Conservation (phyloP, 2,329 filamentous ascomycete genomes). For the Trichoderma sp. region DNA sequence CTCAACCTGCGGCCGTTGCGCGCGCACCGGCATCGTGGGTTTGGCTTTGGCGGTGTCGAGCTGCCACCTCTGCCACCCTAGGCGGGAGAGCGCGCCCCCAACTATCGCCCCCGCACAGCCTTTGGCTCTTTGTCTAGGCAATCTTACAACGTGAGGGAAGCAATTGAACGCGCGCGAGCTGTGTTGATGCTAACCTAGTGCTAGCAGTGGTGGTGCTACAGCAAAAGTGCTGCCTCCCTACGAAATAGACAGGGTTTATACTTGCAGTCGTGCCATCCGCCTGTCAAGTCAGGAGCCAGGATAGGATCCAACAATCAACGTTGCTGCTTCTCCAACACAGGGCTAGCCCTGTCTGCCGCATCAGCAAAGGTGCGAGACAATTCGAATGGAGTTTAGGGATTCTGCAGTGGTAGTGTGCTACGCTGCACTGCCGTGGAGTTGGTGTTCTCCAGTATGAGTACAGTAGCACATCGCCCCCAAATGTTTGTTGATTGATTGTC, state of each 20-base stretch:
- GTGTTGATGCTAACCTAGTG: background rate
- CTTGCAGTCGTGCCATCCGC: background rate
- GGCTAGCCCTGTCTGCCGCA: slow-evolving; percentile 11
- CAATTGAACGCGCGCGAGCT: background rate
- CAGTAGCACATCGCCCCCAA: background rate
- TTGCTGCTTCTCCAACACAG: background rate
- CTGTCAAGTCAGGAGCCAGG: background rate
- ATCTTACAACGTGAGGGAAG: background rate
- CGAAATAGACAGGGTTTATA: background rate
- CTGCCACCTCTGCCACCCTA: background rate
- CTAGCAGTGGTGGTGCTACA: background rate
- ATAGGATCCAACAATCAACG: background rate
- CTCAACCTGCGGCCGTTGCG: background rate
- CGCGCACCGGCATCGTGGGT: slow-evolving; percentile 7
- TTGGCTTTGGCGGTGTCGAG: slow-evolving; percentile 1
- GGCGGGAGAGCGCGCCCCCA: background rate
- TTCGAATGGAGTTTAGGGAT: background rate
- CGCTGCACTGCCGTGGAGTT: background rate
- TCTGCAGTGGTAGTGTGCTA: background rate
- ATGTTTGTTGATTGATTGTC: background rate
- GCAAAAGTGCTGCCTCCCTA: background rate
- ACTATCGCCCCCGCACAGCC: background rate
- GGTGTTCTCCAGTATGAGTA: background rate
- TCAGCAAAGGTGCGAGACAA: background rate
- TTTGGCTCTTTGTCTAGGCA: background rate